Base-by-base conservation (phyloP, 2,329 filamentous ascomycete genomes). In the Dactylonectria estremocensis region DNA sequence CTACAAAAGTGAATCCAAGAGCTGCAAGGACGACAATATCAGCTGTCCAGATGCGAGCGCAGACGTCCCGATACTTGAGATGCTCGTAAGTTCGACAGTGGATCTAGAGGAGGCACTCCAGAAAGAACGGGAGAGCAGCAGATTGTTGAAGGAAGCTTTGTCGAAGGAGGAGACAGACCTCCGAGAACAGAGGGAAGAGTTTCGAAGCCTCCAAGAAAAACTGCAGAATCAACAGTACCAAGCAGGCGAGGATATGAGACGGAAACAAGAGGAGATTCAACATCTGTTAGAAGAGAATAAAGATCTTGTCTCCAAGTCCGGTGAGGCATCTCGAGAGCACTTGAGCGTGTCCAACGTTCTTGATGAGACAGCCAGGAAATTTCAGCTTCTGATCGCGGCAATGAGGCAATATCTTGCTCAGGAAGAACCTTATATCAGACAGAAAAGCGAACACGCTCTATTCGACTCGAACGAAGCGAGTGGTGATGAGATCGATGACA, bases 371-470 rank as follows among this genome's bases (percentile, higher is more conserved):
- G n/a, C 14, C 40, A n/a, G 9, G 40, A 45, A 45, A 45, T 45
- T 45, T 45, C 40, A 45, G 40, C 16, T 14, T 45, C 40, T 45
- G 8, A 45, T 45, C 40, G 40, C 14, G 40, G 5, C 9, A 8
- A 45, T 45, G 40, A 45, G 40, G 40, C 40, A 45, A 45, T 45
- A 45, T 14, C 40, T 45, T 45, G 40, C 40, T 18, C 40, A 45
- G 40, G 40, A 45, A 45, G 40, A 45, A 45, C 40, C 40, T 45
- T 45, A 45, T 45, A 45, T 45, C 14, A 45, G 40, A 45, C 40
- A 45, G 40, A 45, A 45, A 45, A 45, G 40, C 40, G 40, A 45
- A 45, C 14, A 18, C 40, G 40, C 40, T 45, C 40, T 45, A n/a
- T 45, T 45, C 13, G 13, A 45, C 40, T n/a, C n/a, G 14, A 45